phyloP scores from a whole-genome alignment of 345 rosid genomes.

The Pistacia integerrima region DNA sequence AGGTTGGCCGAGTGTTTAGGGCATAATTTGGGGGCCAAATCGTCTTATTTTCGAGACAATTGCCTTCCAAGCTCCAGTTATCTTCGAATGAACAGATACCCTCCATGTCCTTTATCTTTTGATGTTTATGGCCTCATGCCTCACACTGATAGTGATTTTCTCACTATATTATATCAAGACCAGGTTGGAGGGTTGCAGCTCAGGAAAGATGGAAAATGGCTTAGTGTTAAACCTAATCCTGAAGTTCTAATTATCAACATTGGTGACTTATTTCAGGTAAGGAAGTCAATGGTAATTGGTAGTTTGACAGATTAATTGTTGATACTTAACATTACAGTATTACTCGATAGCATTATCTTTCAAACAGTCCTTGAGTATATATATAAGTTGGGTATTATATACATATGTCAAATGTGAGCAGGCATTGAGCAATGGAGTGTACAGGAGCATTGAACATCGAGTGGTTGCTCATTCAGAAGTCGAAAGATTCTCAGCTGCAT shows the following conservation, averaged over 20 bases:
- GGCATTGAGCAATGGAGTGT: conserved; percentile 77
- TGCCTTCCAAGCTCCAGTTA: conserved; percentile 39
- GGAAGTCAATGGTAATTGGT: too few relatives aligned
- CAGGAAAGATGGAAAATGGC: conserved; percentile 60
- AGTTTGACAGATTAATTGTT: background rate
- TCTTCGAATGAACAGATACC: conserved; percentile 75
- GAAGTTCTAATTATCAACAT: conserved; percentile 59
- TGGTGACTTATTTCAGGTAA: conserved; percentile 85
- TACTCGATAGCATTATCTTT: too few relatives aligned
- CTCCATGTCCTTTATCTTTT: conserved; percentile 54
- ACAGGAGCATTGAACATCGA: conserved; percentile 66
- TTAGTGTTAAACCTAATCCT: conserved; percentile 57
- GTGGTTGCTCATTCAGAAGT: conserved; percentile 48
- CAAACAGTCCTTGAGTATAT: background rate
- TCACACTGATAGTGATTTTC: conserved; percentile 73
- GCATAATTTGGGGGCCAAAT: conserved; percentile 37
- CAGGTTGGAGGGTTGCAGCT: conserved; percentile 68
- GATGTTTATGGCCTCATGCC: conserved; percentile 66
- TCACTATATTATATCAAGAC: conserved; percentile 66
- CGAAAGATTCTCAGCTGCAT: conserved; percentile 62
- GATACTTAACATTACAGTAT: background rate
- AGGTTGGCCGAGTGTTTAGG: conserved; percentile 48
- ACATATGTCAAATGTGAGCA: conserved; percentile 12
- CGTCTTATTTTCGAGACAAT: conserved; percentile 48
- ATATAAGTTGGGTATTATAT: background rate